These are phyloP conservation scores for Scleromitrula shiraiana DNA, from an alignment of 2,329 filamentous ascomycete genomes.

Conservation along the genomic window DNA sequence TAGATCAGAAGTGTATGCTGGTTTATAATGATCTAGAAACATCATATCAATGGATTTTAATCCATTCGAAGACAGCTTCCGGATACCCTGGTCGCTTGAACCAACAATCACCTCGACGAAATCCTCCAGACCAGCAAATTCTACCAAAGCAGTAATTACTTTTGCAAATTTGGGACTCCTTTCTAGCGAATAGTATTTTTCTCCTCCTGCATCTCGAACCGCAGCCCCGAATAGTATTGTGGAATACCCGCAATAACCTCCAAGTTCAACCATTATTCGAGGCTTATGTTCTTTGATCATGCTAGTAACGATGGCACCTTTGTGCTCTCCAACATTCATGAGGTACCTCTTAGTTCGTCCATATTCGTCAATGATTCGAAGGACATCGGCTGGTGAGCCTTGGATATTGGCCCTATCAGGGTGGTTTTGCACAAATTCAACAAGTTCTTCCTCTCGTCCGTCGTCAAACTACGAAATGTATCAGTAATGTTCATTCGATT, in stretches of 20 bases:
- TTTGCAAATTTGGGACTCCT: slow-evolving; percentile 66
- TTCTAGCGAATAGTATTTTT: slow-evolving; percentile 64
- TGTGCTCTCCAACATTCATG: slow-evolving; percentile 73
- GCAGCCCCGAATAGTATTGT: slow-evolving; percentile 66
- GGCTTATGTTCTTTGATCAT: slow-evolving; percentile 62
- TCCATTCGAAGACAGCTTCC: slow-evolving; percentile 40
- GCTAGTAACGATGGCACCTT: slow-evolving; percentile 62
- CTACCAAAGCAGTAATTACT: slow-evolving; percentile 59
- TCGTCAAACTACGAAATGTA: slow-evolving; percentile 47
- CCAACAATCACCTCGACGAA: slow-evolving; percentile 65
- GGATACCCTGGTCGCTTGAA: slow-evolving; percentile 56
- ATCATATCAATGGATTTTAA: slow-evolving; percentile 23
- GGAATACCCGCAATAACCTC: slow-evolving; percentile 77
- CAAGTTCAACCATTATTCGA: slow-evolving; percentile 66
- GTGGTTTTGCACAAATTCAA: slow-evolving; percentile 59
- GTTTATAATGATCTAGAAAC: slow-evolving; percentile 77
- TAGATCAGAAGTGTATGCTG: slow-evolving; percentile 64
- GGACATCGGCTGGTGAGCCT: slow-evolving; percentile 54
- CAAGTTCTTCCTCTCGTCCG: slow-evolving; percentile 64
- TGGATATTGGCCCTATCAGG: slow-evolving; percentile 55
- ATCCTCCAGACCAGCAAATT: slow-evolving; percentile 64
- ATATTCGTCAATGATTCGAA: slow-evolving; percentile 65
- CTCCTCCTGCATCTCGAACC: slow-evolving; percentile 53
- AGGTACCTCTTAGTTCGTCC: slow-evolving; percentile 58
- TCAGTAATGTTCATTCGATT: neutral